phyloP scores from a whole-genome alignment of 371 early-diverging fungal genomes.

The Coemansia sp. region DNA sequence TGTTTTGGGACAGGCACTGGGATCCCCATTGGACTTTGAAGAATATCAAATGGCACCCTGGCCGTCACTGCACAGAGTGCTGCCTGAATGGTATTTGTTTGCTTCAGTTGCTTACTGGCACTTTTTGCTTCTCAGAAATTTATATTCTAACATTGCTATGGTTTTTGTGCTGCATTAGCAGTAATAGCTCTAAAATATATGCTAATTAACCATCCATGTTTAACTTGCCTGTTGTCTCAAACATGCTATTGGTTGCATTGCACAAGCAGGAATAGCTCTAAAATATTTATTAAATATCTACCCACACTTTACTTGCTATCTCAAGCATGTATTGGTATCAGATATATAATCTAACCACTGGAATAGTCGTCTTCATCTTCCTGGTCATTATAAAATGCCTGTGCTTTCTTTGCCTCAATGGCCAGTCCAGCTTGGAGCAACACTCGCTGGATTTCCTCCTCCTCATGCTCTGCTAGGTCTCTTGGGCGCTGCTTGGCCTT shows the following conservation, averaged over 20 bases:
- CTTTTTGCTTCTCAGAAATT: not conserved
- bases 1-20: too few species aligned
- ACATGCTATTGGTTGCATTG: not conserved
- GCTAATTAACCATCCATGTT: not conserved
- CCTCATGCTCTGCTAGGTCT: constrained; percentile 13
- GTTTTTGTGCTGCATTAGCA: not conserved
- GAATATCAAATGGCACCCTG: too few species aligned
- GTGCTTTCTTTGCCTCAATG: not conserved
- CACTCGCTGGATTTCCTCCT: constrained; percentile 36
- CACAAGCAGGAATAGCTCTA: not conserved
- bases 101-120: not conserved
- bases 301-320: too few species aligned
- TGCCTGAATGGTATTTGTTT: not conserved
- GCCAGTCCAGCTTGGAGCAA: constrained; percentile 33
- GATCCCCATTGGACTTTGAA: too few species aligned
- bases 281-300: not conserved
- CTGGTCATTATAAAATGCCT: not conserved
- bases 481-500: constrained; percentile 27
- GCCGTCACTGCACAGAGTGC: constrained; percentile 16
- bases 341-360: not conserved
- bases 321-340: not conserved
- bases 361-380: constrained; percentile 7
- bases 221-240: not conserved
- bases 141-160: not conserved
- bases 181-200: not conserved